A percentile compares a stretch with the other conserved stretches of the same genome.
Conservation (phyloP, 768 basidiomycete genomes). For the Ramaria rubella region DNA sequence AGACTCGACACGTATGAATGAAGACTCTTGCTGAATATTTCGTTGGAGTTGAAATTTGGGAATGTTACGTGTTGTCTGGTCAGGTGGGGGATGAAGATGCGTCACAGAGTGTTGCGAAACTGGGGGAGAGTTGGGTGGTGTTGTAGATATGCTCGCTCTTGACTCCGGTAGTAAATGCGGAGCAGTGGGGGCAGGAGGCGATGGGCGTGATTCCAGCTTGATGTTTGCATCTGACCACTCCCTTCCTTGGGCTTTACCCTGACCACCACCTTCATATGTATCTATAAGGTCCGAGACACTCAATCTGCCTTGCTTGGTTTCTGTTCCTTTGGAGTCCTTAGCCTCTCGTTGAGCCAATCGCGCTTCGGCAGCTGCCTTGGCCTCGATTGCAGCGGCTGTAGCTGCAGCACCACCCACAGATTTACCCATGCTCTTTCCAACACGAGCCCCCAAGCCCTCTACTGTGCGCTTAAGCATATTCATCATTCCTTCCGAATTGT, state of each 20-base stretch:
- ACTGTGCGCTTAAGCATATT: conserved; percentile 66
- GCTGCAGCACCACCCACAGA: conserved; percentile 54
- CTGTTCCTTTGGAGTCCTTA: conserved; percentile 21
- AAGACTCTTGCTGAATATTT: conserved; percentile 16
- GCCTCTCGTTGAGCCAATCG: conserved; percentile 53
- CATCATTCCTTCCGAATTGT: conserved; percentile 46
- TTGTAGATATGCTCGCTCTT: conserved; percentile 28
- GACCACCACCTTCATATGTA: conserved; percentile 27
- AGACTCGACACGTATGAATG: conserved; percentile 21
- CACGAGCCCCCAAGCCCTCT: conserved; percentile 54
- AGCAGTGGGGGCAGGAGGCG: conserved; percentile 20
- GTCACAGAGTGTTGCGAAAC: conserved; percentile 14
- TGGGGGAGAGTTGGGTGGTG: conserved; percentile 53
- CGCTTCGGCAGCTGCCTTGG: conserved; percentile 59
- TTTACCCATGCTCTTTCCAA: conserved; percentile 53
- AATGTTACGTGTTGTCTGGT: conserved; percentile 47
- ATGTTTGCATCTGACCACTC: not conserved
- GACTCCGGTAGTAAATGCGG: conserved; percentile 22
- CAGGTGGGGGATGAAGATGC: conserved; percentile 32
- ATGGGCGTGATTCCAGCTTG: conserved; percentile 9
- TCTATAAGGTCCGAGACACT: conserved; percentile 59
- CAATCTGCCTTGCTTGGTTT: conserved; percentile 32
- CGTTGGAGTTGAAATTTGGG: conserved; percentile 18
- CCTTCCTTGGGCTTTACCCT: conserved; percentile 21
- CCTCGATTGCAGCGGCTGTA: conserved; percentile 58